Evolutionary conservation across 129 eudicot species (phyloP).

Genomic region (Flaveria robusta): DNA sequence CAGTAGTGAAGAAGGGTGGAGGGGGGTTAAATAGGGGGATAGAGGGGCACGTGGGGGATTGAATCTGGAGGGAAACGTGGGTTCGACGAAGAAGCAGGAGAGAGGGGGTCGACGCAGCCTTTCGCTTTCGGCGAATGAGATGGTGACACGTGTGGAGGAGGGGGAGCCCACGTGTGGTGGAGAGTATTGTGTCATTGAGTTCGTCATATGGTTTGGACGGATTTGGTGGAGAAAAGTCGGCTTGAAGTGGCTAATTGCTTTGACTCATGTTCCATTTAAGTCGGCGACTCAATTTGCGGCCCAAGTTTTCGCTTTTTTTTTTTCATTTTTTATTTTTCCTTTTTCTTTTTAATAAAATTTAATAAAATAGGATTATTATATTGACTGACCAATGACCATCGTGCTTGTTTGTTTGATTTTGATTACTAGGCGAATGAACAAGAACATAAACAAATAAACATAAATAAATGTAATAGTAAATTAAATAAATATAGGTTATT

Average conservation of each 20-base stretch:
- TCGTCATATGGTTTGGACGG: slow-evolving; percentile 39
- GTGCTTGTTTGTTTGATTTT: no score
- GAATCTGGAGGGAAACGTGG: slow-evolving; percentile 40
- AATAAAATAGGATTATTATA: not conserved
- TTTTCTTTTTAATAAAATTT: no score
- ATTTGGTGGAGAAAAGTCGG: slow-evolving; percentile 27
- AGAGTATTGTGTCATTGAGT: slow-evolving; percentile 49
- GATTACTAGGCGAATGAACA: no score
- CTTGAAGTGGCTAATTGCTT: slow-evolving; percentile 27
- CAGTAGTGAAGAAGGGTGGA: slow-evolving; percentile 17
- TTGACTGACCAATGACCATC: no score
- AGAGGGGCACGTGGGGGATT: slow-evolving; percentile 43
- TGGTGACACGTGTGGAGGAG: slow-evolving; percentile 27
- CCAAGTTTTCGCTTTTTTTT: not conserved
- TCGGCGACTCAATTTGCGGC: slow-evolving; percentile 44
- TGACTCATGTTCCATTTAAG: slow-evolving; percentile 37
- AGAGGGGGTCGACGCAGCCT: slow-evolving; percentile 41
- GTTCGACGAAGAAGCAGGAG: slow-evolving; percentile 33
- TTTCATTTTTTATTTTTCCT: not conserved
- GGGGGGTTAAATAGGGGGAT: slow-evolving; percentile 17
- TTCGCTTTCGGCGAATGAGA: slow-evolving; percentile 28
- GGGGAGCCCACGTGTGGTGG: slow-evolving; percentile 47
- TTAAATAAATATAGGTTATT: not conserved
- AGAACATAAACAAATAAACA: not conserved
- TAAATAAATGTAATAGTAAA: not conserved